Evolutionary conservation across 371 early-diverging fungal species (phyloP).

Genomic region (Mucor plumbeus): DNA sequence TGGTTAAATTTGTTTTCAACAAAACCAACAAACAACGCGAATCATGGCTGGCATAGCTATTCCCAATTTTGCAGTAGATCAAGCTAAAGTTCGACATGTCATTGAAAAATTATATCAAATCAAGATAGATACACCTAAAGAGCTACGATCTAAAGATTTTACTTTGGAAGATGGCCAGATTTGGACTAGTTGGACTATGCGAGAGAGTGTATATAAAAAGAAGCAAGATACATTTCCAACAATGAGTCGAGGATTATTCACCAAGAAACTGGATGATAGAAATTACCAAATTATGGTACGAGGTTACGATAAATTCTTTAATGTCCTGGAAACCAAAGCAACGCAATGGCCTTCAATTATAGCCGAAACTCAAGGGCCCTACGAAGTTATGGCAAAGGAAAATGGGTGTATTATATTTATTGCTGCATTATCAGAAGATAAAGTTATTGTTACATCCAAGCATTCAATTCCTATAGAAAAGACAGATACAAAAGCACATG

Average conservation of each 20-base stretch:
- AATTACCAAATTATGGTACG: constrained; percentile 70
- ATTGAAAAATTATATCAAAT: constrained; percentile 26
- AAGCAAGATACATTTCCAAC: constrained; percentile 66
- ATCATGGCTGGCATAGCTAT: background rate
- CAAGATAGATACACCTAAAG: constrained; percentile 17
- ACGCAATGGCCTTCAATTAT: constrained; percentile 70
- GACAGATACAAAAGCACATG: constrained; percentile 34
- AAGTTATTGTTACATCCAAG: constrained; percentile 90
- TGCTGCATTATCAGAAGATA: constrained; percentile 62
- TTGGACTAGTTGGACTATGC: constrained; percentile 53
- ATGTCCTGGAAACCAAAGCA: constrained; percentile 64
- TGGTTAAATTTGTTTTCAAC: background rate
- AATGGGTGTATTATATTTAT: constrained; percentile 96
- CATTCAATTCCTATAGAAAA: constrained; percentile 64
- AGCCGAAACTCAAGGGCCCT: constrained; percentile 78
- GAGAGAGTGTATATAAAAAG: constrained; percentile 62
- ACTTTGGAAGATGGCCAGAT: constrained; percentile 21
- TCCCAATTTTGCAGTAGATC: constrained; percentile 1
- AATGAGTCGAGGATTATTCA: constrained; percentile 86
- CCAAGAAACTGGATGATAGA: constrained; percentile 33
- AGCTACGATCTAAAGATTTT: constrained; percentile 34
- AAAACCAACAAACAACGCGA: background rate
- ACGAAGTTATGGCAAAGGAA: constrained; percentile 92
- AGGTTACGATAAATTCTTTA: constrained; percentile 97
- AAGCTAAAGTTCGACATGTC: constrained; percentile 19